Evolutionary conservation across 129 eudicot genomes (phyloP).

Genomic region (Pseudognaphalium luteoalbum): DNA sequence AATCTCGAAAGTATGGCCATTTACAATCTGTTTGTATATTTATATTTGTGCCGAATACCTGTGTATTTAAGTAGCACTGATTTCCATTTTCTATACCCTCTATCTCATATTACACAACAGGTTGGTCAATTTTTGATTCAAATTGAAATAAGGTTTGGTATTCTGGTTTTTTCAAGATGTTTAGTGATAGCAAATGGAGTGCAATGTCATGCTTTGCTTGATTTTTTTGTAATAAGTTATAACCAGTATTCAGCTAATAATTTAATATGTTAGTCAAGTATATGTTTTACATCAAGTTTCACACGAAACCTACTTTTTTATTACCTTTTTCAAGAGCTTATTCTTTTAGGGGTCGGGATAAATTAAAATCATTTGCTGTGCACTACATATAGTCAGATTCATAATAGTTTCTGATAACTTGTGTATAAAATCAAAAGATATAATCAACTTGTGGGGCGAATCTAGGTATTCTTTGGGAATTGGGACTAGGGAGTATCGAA

Average conservation of each 20-base stretch:
- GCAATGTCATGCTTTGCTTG: background rate
- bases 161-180: background rate
- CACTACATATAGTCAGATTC: too few relatives aligned
- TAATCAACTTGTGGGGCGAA: too few relatives aligned
- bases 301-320: background rate
- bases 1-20: slow-evolving; percentile 38
- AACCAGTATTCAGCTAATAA: background rate
- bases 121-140: background rate
- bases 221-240: background rate
- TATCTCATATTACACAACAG: background rate
- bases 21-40: background rate
- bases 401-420: too few relatives aligned
- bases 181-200: background rate
- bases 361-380: too few relatives aligned
- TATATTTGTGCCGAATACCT: background rate
- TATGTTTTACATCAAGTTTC: background rate
- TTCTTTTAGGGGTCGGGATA: too few relatives aligned
- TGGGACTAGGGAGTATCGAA: background rate
- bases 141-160: background rate
- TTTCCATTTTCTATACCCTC: background rate
- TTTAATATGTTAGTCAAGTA: background rate
- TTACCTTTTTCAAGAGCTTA: too few relatives aligned
- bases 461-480: background rate
- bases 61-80: background rate
- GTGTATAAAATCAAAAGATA: background rate